Percentiles rank a stretch among this genome's conserved stretches.
phyloP scores from a whole-genome alignment of 306 rosid species.

The Cicer yamashitae region DNA sequence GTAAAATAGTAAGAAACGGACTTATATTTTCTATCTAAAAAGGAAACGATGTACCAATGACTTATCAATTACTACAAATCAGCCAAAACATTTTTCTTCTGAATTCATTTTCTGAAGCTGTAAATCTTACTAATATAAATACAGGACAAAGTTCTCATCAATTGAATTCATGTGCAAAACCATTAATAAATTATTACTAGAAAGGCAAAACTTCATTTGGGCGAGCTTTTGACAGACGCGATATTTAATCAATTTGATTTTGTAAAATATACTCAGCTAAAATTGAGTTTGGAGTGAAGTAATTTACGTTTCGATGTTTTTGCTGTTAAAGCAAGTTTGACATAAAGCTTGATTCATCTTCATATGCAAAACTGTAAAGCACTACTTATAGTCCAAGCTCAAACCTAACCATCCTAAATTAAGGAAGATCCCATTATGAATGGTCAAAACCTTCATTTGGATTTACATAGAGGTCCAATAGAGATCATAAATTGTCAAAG shows the following conservation, averaged over 20 bases:
- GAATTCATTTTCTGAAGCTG: neutral
- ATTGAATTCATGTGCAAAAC: conserved; percentile 5
- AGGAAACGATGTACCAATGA: neutral
- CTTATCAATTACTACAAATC: conserved; percentile 10
- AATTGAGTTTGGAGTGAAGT: neutral
- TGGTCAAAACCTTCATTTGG: neutral
- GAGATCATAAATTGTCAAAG: neutral
- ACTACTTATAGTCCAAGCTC: neutral
- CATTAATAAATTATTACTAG: conserved; percentile 2
- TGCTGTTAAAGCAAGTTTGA: neutral
- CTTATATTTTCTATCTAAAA: neutral
- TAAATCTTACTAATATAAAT: neutral
- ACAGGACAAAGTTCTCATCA: conserved; percentile 29
- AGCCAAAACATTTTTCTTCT: neutral
- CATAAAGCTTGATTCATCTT: neutral
- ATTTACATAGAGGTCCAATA: conserved; percentile 1
- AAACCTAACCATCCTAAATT: conserved; percentile 3
- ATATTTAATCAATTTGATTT: neutral
- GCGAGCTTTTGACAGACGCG: neutral
- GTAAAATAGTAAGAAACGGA: conserved; percentile 34
- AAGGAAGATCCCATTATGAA: neutral
- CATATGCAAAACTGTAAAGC: neutral
- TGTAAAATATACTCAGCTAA: neutral
- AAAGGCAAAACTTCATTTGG: neutral
- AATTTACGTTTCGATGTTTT: neutral